Base-by-base conservation (phyloP, 2,329 filamentous ascomycete species). In the Hypoxylon sp. region DNA sequence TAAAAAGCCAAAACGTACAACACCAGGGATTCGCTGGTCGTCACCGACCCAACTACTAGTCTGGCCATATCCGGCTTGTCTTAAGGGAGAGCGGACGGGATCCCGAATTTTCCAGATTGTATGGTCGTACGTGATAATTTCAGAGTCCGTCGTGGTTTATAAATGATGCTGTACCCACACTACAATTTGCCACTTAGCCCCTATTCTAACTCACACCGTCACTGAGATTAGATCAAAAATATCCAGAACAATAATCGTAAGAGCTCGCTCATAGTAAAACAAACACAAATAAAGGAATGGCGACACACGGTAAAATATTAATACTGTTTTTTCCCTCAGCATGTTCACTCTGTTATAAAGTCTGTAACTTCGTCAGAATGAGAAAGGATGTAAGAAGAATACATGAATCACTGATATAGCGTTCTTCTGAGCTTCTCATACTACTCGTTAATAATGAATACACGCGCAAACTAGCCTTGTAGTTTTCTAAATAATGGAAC, bases 1-100 rank as follows among this genome's bases (percentile, higher is more conserved):
- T 10, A 17, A 31, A 39, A 39, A n/a, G 42, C 26, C 14, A 44
- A 55, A 55, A 46, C 53, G 53, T 55, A 55, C 37, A 55, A 55
- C 37, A 55, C 24, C 14, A 17, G 24, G 37, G 24, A 55, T 55
- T 55, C 37, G 37, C 53, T 46, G 31, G 31, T 52, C 31, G 31
- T 52, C 31, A 52, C 31, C 50, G 50, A 52, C 31, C 31, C 31
- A 52, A 52, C 31, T 52, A 52, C 31, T 52, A 14, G 8, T 52
- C n/a, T 11, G n/a, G 37, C 52, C 0, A 26, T 55, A 55, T 5
- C 35, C n/a, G 26, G 52, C 35, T 54, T 54, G 26, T 54, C 52
- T 29, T 29, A 29, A 1, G 35, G 52, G 52, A 42, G 52, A 44
- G 39, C 39, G 17, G 39, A 44, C 39, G 39, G 39, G 39, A 44